Base-by-base conservation (phyloP, 257 asterid species). In the Linderniella brevidens region DNA sequence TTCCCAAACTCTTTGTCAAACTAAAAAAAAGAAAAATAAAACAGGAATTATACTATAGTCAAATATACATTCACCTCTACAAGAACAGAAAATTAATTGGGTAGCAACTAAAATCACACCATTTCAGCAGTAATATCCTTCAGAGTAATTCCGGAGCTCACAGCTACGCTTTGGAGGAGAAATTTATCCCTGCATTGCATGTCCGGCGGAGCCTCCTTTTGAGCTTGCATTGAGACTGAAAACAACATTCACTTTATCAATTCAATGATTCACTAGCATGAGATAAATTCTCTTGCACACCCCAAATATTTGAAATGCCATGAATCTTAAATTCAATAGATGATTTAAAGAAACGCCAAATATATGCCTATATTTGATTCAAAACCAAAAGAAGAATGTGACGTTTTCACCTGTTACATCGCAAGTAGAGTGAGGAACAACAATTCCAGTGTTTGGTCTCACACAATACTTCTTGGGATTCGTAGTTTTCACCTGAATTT, bases 381-480 rank as follows among this genome's bases (percentile, higher is more conserved):
- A 20, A 4, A 10, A 8, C 19, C 10, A 25, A 9, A 40, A 12
- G 3, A 25, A 25, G 32, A 29, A 38, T 17, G 17, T 5, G 8
- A n/a, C n/a, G 3, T 29, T 18, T 25, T 16, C 46, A 87, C 97
- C 95, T 64, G 37, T 65, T 57, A 87, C 82, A 55, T 70, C 92
- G 61, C 86, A 80, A 37, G 80, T 46, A 46, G 92, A 73, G 75
- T 49, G 88, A 51, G 97, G 97, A 77, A 41, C 60, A 58, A 87
- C 92, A 17, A 87, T 67, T 63, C 93, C 97, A 38, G 97, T 87
- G 68, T 87, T 87, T 3, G 97, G 97, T 72, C 95, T 72, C 62
- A 87, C 97, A 41, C 95, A 87, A 58, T 87, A 87, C 83, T 83
- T 83, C 79, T 78, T 87, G 8, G 97, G 97, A 68, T 87, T 87